Percentiles rank a stretch among this genome's conserved stretches.
phyloP scores from a whole-genome alignment of 805 yeast species.

The Maudiozyma turicensis region DNA sequence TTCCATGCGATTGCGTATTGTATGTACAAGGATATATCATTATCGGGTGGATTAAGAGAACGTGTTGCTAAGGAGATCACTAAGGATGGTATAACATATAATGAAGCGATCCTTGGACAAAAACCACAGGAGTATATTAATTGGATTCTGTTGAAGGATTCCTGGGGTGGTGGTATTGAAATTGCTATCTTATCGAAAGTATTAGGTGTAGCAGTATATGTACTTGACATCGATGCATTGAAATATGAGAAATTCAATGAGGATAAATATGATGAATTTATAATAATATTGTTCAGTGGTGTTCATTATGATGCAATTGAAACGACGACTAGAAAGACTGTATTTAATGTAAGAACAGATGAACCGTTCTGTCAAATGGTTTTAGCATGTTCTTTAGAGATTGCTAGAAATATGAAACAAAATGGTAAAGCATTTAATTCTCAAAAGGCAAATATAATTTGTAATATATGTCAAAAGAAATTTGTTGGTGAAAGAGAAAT shows the following conservation, averaged over 20 bases:
- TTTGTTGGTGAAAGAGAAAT: conserved; percentile 59
- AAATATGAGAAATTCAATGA: conserved; percentile 46
- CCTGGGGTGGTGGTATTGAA: conserved; percentile 86
- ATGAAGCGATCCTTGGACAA: conserved; percentile 47
- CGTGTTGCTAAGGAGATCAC: conserved; percentile 41
- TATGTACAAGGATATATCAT: conserved; percentile 33
- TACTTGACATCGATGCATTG: conserved; percentile 57
- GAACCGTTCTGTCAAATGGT: conserved; percentile 22
- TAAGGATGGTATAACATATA: conserved; percentile 37
- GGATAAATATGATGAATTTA: conserved; percentile 33
- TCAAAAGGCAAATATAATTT: conserved; percentile 44
- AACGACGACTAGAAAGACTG: conserved; percentile 31
- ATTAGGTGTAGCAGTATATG: conserved; percentile 42
- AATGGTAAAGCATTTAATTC: conserved; percentile 59
- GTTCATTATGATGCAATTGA: conserved; percentile 63
- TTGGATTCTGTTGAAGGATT: conserved; percentile 51
- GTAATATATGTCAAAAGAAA: conserved; percentile 43
- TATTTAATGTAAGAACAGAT: conserved; percentile 32
- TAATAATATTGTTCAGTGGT: conserved; percentile 56
- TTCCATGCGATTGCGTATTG: conserved; percentile 57
- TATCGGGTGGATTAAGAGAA: conserved; percentile 41
- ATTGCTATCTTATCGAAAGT: conserved; percentile 49
- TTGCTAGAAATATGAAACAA: conserved; percentile 39
- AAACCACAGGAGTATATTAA: conserved; percentile 39
- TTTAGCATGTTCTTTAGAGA: conserved; percentile 29